Conservation (phyloP, 2,329 filamentous ascomycete genomes). For the Sarocladium oryzae region DNA sequence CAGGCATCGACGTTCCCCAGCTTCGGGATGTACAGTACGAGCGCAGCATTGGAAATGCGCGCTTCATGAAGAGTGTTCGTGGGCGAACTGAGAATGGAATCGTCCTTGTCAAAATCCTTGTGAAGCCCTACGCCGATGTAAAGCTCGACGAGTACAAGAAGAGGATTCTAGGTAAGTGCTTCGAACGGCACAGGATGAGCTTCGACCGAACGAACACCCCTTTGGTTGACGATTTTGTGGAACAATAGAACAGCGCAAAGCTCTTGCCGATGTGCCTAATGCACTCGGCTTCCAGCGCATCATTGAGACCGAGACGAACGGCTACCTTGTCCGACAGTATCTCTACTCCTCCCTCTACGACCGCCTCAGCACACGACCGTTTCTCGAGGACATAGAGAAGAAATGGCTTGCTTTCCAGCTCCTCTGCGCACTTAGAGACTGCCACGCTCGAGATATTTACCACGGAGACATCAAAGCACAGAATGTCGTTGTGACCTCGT, state of each 20-base stretch:
- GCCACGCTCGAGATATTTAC: conserved; percentile 80
- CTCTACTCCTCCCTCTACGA: conserved; percentile 97
- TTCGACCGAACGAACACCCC: background rate
- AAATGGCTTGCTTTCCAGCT: conserved; percentile 98
- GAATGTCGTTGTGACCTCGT: conserved; percentile 93
- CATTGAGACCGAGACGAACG: conserved; percentile 84
- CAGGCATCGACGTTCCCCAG: conserved; percentile 90
- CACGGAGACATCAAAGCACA: conserved; percentile 99
- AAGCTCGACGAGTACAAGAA: conserved; percentile 73
- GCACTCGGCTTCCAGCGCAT: conserved; percentile 85
- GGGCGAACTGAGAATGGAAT: conserved; percentile 85
- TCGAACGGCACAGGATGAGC: too few species aligned
- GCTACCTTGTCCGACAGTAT: conserved; percentile 89
- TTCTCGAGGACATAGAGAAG: conserved; percentile 95
- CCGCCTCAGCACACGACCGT: conserved; percentile 90
- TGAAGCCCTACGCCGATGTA: conserved; percentile 83
- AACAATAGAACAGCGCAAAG: conserved; percentile 66
- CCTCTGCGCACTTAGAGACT: conserved; percentile 85
- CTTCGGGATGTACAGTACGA: conserved; percentile 87
- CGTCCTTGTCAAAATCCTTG: conserved; percentile 88
- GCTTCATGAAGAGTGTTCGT: conserved; percentile 95
- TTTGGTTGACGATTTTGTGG: background rate
- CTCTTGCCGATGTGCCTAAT: conserved; percentile 79
- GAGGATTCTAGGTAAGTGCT: conserved; percentile 62
- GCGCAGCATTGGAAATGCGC: conserved; percentile 80